Evolutionary conservation across 2,329 filamentous ascomycete species (phyloP).

Genomic region (Calycina marina): DNA sequence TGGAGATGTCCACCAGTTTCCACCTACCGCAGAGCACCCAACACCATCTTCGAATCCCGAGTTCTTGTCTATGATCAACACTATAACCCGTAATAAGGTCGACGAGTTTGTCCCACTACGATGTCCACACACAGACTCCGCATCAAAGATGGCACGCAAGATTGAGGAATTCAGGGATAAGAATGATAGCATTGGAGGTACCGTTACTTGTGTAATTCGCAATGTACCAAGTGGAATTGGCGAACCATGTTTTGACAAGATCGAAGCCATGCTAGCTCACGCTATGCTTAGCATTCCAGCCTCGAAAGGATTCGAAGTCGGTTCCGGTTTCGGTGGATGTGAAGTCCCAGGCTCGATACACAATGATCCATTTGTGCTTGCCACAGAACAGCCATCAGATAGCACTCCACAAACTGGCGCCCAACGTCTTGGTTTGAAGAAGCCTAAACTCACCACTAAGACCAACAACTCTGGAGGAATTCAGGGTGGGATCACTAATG

Average conservation of each 20-base stretch:
- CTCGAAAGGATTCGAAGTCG: slow-evolving; percentile 90
- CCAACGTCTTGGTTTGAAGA: slow-evolving; percentile 29
- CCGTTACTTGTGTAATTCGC: slow-evolving; percentile 84
- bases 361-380: slow-evolving; percentile 70
- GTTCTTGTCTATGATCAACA: slow-evolving; percentile 61
- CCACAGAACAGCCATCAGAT: slow-evolving; percentile 28
- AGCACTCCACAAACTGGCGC: slow-evolving; percentile 33
- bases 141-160: slow-evolving; percentile 59
- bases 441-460: slow-evolving; percentile 61
- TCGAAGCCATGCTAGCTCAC: slow-evolving; percentile 81
- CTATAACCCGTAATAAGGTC: slow-evolving; percentile 59
- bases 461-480: slow-evolving; percentile 94
- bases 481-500: slow-evolving; percentile 91
- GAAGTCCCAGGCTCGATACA: slow-evolving; percentile 78
- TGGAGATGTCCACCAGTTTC: slow-evolving; percentile 64
- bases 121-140: slow-evolving; percentile 56
- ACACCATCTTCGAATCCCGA: slow-evolving; percentile 59
- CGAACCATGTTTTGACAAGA: slow-evolving; percentile 90
- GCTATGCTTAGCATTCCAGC: slow-evolving; percentile 93
- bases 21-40: slow-evolving; percentile 52
- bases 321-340: slow-evolving; percentile 79
- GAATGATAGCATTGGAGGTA: slow-evolving; percentile 84
- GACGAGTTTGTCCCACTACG: slow-evolving; percentile 77
- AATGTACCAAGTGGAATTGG: slow-evolving; percentile 76
- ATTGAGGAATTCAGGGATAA: slow-evolving; percentile 67